Conservation (phyloP, 306 rosid genomes). For the Abrus precatorius region DNA sequence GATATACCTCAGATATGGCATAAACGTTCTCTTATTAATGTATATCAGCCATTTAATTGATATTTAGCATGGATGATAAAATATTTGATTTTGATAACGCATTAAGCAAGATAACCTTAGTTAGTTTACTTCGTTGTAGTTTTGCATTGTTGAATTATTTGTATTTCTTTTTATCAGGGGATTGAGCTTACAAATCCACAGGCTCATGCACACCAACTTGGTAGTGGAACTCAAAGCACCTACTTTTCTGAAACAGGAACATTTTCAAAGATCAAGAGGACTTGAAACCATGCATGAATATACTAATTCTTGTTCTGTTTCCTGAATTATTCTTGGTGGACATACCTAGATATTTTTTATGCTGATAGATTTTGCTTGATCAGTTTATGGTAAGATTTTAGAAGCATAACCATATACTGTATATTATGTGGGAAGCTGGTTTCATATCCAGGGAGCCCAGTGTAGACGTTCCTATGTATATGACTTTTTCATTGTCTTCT, state of each 20-base stretch:
- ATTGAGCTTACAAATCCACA: slow-evolving; percentile 96
- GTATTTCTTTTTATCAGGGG: slow-evolving; percentile 61
- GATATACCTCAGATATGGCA: neutral
- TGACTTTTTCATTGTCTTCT: slow-evolving; percentile 25
- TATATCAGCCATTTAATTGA: slow-evolving; percentile 1
- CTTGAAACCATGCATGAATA: slow-evolving; percentile 52
- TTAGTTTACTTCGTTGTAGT: neutral
- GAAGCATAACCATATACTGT: neutral
- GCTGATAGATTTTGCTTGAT: slow-evolving; percentile 16
- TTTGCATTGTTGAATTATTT: slow-evolving; percentile 22
- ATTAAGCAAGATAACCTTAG: slow-evolving; percentile 1
- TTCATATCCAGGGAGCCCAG: slow-evolving; percentile 18
- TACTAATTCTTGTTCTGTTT: slow-evolving; percentile 8
- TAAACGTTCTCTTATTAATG: neutral
- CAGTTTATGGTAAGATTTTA: slow-evolving; percentile 33
- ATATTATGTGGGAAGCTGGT: slow-evolving; percentile 4
- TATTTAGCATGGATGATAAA: slow-evolving; percentile 26
- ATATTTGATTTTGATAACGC: slow-evolving; percentile 23
- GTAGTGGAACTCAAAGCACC: slow-evolving; percentile 94
- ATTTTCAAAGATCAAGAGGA: slow-evolving; percentile 89
- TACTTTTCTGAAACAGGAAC: slow-evolving; percentile 97
- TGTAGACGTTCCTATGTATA: slow-evolving; percentile 18
- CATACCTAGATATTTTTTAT: neutral
- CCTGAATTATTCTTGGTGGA: slow-evolving; percentile 25
- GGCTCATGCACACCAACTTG: slow-evolving; percentile 96